Evolutionary conservation across 345 rosid genomes (phyloP).

Genomic region (Aegle marmelos): DNA sequence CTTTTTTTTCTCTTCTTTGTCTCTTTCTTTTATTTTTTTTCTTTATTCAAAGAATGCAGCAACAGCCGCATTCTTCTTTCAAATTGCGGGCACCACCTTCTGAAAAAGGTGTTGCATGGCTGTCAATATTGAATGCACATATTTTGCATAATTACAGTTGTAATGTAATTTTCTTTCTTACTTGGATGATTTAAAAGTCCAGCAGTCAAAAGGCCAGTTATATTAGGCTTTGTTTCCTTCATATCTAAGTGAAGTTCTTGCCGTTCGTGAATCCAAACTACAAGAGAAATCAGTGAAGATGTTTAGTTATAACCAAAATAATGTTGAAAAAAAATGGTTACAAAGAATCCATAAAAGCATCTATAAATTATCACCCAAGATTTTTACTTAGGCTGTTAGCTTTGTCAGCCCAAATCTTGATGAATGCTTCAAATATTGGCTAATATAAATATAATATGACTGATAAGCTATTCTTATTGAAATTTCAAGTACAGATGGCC

Average conservation of each 20-base stretch:
- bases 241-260: slow-evolving; percentile 85
- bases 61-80: too few relatives aligned
- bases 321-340: background rate
- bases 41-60: too few relatives aligned
- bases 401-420: too few relatives aligned
- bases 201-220: slow-evolving; percentile 95
- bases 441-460: slow-evolving; percentile 18
- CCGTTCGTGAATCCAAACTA: slow-evolving; percentile 56
- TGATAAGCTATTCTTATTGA: background rate
- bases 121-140: too few relatives aligned
- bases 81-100: too few relatives aligned
- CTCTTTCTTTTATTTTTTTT: too few relatives aligned
- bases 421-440: slow-evolving; percentile 89
- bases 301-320: background rate
- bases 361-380: too few relatives aligned
- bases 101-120: too few relatives aligned
- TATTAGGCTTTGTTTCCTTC: slow-evolving; percentile 96
- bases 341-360: slow-evolving; percentile 20
- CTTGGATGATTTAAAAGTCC: slow-evolving; percentile 70
- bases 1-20: too few relatives aligned
- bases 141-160: background rate
- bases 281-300: background rate
- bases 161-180: slow-evolving; percentile 5
- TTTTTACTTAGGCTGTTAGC: too few relatives aligned
- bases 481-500: too few relatives aligned